Percentiles rank a stretch among this genome's conserved stretches.
Conservation (phyloP, 2,329 filamentous ascomycete species). For the Lecanicillium sp. region DNA sequence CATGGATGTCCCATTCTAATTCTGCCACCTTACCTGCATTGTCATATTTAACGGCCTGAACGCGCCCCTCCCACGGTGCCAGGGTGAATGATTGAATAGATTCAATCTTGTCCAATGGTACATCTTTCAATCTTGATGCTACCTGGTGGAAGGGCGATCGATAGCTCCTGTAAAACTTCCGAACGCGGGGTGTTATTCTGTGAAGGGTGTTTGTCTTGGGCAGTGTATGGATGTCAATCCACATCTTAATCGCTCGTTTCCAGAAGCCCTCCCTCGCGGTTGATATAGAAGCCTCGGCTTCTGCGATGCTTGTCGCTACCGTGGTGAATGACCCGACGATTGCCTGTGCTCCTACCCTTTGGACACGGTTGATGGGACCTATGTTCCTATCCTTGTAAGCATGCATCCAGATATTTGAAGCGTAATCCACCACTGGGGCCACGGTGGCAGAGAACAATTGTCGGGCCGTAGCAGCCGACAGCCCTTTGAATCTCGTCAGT, state of each 20-base stretch:
- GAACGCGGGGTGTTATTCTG: conserved; percentile 1
- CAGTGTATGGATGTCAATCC: conserved; percentile 6
- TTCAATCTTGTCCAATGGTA: conserved; percentile 6
- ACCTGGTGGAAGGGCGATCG: conserved; percentile 9
- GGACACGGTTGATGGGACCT: conserved; percentile 7
- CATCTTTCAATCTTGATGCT: conserved; percentile 1
- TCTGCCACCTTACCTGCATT: background rate
- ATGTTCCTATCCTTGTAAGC: conserved; percentile 10
- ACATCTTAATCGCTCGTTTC: conserved; percentile 10
- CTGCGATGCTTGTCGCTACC: conserved; percentile 12
- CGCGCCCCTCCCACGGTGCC: conserved; percentile 6
- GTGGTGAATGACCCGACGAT: conserved; percentile 13
- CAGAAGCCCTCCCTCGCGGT: conserved; percentile 11
- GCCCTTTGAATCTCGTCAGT: conserved; percentile 11
- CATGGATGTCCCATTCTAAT: conserved; percentile 4
- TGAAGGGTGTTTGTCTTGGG: conserved; percentile 6
- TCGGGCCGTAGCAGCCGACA: conserved; percentile 14
- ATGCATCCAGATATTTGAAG: conserved; percentile 17
- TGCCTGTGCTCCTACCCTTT: conserved; percentile 11
- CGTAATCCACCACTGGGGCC: conserved; percentile 16
- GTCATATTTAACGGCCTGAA: conserved; percentile 1
- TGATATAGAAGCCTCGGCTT: conserved; percentile 15
- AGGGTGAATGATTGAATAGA: conserved; percentile 8
- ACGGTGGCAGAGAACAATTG: conserved; percentile 16
- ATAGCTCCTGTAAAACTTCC: conserved; percentile 4